Base-by-base conservation (phyloP, 176 grass and related monocot species). In the Coix lacrymajobi region DNA sequence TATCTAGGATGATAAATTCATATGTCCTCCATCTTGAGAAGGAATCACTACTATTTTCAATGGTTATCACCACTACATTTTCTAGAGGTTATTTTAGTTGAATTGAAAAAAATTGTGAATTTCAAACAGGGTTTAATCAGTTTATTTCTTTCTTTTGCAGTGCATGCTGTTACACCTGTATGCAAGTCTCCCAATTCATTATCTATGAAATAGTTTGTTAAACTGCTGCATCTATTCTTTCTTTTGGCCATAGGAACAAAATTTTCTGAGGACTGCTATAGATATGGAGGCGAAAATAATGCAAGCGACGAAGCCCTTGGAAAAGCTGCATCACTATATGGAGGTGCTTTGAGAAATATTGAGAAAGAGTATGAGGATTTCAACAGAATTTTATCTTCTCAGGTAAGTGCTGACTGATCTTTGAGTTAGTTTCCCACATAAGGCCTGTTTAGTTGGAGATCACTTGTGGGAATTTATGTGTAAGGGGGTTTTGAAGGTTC, bases 241-340 rank as follows among this genome's bases (percentile, higher is more conserved):
- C 68, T 77, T 66, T 89, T 70, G 64, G 30, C 68, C 76, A 75
- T 85, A 99, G 93, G 89, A 72, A 90, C 91, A 87, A 99, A 99
- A 84, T 87, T 99, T 83, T 96, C 96, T 24, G 96, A 99, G 81
- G 96, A 99, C 79, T 99, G 96, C 87, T 99, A 89, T 79, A 94
- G 85, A 93, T 99, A 93, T 90, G 91, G 91, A 81, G 83, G 87
- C 64, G 96, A 99, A 83, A 94, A 88, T 93, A 91, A 31, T 62
- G 58, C 73, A 72, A 90, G 39, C 17, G 96, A 90, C 66, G 91
- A 88, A 88, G 84, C 92, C 78, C 87, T 99, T 45, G 51, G 80
- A 75, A 96, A 96, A 87, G 93, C 96, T 7, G 76, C 89, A 77
- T 88, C 92, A 72, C 51, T 99, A 6, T 96, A 96, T 41, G 96